These are phyloP conservation scores for Kodamaea plutei DNA, from an alignment of 1,139 yeast species.

Conservation along the genomic window DNA sequence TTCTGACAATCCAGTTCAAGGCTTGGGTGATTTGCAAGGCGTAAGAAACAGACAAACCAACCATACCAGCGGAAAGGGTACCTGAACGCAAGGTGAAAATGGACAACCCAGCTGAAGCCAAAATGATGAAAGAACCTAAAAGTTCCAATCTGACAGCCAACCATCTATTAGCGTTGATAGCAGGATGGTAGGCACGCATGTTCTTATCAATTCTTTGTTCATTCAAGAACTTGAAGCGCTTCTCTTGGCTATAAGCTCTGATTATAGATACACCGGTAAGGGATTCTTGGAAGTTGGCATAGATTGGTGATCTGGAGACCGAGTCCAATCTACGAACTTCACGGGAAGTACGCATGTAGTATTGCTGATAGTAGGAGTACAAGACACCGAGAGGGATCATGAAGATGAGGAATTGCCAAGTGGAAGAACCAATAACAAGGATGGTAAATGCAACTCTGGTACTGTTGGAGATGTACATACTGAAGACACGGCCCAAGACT, in stretches of 20 bases:
- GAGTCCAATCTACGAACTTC: constrained; percentile 94
- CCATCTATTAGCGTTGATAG: constrained; percentile 96
- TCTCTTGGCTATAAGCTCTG: constrained; percentile 78
- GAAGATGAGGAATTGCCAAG: constrained; percentile 80
- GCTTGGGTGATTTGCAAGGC: constrained; percentile 91
- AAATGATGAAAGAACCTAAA: constrained; percentile 81
- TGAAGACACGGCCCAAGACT: constrained; percentile 75
- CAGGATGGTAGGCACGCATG: constrained; percentile 88
- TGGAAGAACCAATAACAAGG: constrained; percentile 76
- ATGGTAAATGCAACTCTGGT: constrained; percentile 78
- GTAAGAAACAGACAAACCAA: constrained; percentile 90
- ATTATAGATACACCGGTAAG: constrained; percentile 86
- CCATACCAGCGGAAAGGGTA: constrained; percentile 76
- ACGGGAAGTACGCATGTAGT: constrained; percentile 84
- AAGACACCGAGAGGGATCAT: constrained; percentile 67
- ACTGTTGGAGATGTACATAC: constrained; percentile 72
- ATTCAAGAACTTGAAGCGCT: constrained; percentile 69
- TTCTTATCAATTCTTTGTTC: constrained; percentile 77
- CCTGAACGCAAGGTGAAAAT: constrained; percentile 68
- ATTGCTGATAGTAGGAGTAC: constrained; percentile 82
- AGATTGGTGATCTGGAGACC: constrained; percentile 88
- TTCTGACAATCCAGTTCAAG: constrained; percentile 94
- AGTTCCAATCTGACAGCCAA: constrained; percentile 89
- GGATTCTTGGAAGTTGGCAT: constrained; percentile 96
- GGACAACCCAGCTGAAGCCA: constrained; percentile 80